Evolutionary conservation across 2,329 filamentous ascomycete species (phyloP).

Genomic region (Fusarium coffeatum): DNA sequence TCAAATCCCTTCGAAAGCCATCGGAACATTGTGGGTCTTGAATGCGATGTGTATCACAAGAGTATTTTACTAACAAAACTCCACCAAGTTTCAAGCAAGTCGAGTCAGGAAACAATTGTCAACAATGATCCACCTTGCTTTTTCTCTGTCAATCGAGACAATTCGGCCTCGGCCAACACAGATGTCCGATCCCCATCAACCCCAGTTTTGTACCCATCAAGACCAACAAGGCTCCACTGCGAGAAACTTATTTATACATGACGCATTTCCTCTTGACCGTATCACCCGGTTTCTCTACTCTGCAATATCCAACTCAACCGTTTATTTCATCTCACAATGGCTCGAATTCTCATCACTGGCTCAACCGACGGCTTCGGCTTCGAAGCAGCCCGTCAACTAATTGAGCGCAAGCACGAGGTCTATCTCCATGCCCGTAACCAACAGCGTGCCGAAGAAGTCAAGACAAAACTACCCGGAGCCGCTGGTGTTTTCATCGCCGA

Average conservation of each 20-base stretch:
- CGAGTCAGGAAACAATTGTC: background rate
- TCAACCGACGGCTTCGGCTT: constrained; percentile 44
- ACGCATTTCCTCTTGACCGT: background rate
- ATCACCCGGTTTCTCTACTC: background rate
- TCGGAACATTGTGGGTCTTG: background rate
- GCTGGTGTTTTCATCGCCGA: constrained; percentile 36
- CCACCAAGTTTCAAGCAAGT: background rate
- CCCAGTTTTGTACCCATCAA: background rate
- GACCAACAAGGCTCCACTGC: background rate
- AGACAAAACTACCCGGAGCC: constrained; percentile 28
- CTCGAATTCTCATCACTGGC: constrained; percentile 43
- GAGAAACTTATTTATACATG: background rate
- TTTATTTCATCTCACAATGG: constrained; percentile 23
- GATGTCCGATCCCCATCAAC: background rate
- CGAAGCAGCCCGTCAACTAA: constrained; percentile 39
- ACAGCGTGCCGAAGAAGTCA: constrained; percentile 34
- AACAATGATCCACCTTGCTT: background rate
- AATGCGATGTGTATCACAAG: background rate
- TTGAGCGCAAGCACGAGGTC: constrained; percentile 38
- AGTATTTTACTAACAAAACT: background rate
- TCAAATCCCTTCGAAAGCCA: background rate
- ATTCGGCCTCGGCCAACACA: background rate
- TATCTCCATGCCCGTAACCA: constrained; percentile 41
- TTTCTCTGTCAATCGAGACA: background rate
- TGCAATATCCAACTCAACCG: background rate